Evolutionary conservation across 164 flowering plant genomes (phyloP), one percentile per base, ranked within the genome.

Genomic region (Hamamelis virginiana): DNA sequence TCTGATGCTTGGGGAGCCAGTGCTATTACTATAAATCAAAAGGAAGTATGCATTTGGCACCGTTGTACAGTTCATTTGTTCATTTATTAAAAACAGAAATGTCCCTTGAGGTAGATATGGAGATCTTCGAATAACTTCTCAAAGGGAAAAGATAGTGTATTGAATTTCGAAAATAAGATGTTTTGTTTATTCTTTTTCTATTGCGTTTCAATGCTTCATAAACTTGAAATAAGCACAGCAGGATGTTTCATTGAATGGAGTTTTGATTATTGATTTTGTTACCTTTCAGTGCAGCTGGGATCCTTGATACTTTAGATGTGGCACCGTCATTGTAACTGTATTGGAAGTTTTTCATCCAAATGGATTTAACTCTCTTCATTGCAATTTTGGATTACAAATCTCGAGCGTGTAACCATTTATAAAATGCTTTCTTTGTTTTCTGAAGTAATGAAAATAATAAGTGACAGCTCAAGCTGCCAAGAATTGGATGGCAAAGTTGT

Each of bases 61-160:
- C 66, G 43, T 41, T 82, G 90, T 87, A 87, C 83, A 87, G 90
- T 80, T 80, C 81, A 85, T 85, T 82, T 81, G 81, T 83, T 85
- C 82, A 85, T 87, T 85, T 80, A 66, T 87, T 85, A 68, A 59
- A 68, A 58, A 64, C 51, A 70, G 58, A 68, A 65, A 50, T 28
- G 45, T 59, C 64, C 67, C 71, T 67, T 65, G 75, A 46, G 48
- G 67, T 28, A 48, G 71, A 19, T 26, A n/a, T 22, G 60, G 55
- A 28, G 62, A 64, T 55, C 67, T 46, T 48, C 56, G 58, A 33
- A 41, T 63, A 52, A 23, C 47, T 62, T 60, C 66, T 69, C 61
- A 26, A 64, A 70, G 68, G 74, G 18, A 60, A 63, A 33, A 61
- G 22, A 74, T 16, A 62, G 33, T 58, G 69, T 74, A 74, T 62